A percentile compares a stretch with the other conserved stretches of the same genome.
Conservation (phyloP, 352 stramenopile genomes). For the Phytophthora cactorum region DNA sequence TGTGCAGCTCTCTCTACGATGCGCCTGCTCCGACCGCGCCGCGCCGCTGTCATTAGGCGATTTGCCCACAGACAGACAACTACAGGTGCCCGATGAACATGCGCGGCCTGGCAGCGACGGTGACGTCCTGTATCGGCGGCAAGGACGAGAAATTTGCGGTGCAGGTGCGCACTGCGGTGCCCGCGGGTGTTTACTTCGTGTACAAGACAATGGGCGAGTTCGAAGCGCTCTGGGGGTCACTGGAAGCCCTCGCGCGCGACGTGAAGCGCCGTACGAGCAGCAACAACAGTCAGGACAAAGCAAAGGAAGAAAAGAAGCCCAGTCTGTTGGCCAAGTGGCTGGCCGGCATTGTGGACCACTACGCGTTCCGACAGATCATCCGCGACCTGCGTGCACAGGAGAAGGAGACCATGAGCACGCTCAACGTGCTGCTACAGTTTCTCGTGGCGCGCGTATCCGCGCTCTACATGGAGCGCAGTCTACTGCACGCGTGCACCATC, state of each 20-base stretch:
- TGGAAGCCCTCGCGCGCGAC: conserved; percentile 62
- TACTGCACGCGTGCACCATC: conserved; percentile 61
- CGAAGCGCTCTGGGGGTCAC: conserved; percentile 65
- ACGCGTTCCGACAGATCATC: conserved; percentile 69
- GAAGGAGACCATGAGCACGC: conserved; percentile 76
- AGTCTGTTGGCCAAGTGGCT: conserved; percentile 78
- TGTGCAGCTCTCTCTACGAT: conserved; percentile 21
- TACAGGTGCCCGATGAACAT: conserved; percentile 40
- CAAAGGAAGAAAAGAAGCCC: conserved; percentile 18
- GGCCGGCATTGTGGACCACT: conserved; percentile 76
- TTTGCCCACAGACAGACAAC: conserved; percentile 18
- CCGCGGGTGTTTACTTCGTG: conserved; percentile 66
- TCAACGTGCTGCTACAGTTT: conserved; percentile 79
- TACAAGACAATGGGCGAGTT: conserved; percentile 86
- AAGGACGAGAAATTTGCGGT: conserved; percentile 83
- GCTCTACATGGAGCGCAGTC: conserved; percentile 61
- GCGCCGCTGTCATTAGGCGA: conserved; percentile 24
- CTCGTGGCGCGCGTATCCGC: conserved; percentile 68
- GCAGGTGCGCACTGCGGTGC: conserved; percentile 51
- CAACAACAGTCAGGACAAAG: conserved; percentile 9
- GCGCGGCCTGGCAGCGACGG: conserved; percentile 65
- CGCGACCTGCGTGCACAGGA: conserved; percentile 62
- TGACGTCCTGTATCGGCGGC: conserved; percentile 84
- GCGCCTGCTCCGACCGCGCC: conserved; percentile 12
- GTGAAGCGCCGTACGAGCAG: conserved; percentile 46